Evolutionary conservation across 768 basidiomycete genomes (phyloP).

Genomic region (Dendrothele bispora): DNA sequence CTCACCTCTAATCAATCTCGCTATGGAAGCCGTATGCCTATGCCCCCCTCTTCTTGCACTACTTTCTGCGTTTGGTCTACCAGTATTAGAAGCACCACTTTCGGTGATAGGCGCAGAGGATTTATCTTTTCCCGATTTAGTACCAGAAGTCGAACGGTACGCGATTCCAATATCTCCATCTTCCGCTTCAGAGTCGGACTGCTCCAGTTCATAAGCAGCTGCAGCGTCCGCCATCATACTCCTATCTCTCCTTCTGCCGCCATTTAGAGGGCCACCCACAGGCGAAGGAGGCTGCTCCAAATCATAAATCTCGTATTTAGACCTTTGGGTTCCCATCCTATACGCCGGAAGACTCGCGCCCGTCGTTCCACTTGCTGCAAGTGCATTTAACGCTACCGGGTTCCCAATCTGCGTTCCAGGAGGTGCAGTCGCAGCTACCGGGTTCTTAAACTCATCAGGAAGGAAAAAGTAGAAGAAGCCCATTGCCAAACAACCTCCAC

Average conservation of each 20-base stretch:
- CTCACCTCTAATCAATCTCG: conserved; percentile 7
- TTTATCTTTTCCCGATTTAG: conserved; percentile 11
- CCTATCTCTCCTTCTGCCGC: no score
- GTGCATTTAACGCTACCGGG: no score
- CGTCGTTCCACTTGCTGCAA: conserved; percentile 1
- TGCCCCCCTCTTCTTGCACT: no score
- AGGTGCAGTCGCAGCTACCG: conserved; percentile 51
- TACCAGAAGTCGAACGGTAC: conserved; percentile 2
- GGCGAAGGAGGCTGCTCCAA: conserved; percentile 74
- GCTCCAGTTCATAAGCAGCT: conserved; percentile 59
- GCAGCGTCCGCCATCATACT: conserved; percentile 39
- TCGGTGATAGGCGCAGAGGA: conserved; percentile 3
- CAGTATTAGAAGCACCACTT: neutral
- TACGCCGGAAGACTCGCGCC: conserved; percentile 7
- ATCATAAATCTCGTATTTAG: conserved; percentile 79
- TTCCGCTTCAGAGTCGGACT: conserved; percentile 65
- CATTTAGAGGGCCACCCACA: conserved; percentile 12
- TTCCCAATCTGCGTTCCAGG: conserved; percentile 28
- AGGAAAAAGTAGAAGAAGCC: conserved; percentile 87
- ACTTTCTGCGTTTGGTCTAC: no score
- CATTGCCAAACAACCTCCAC: conserved; percentile 88
- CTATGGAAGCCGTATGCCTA: conserved; percentile 12
- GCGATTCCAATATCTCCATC: conserved; percentile 59
- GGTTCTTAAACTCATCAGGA: conserved; percentile 72
- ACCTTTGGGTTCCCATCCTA: conserved; percentile 29